phyloP scores from a whole-genome alignment of 257 asterid species.

The Forsythia viridissima region DNA sequence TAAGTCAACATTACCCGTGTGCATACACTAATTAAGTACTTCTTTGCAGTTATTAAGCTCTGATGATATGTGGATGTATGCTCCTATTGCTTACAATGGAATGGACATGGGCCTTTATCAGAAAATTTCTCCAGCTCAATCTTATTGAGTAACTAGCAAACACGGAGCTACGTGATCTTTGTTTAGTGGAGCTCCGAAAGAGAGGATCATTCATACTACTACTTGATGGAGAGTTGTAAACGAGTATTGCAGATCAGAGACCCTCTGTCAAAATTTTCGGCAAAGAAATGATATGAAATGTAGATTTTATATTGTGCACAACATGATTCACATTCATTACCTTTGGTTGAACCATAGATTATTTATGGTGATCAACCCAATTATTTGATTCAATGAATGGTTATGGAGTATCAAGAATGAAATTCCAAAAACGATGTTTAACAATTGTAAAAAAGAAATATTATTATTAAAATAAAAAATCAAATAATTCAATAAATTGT shows the following conservation, averaged over 20 bases:
- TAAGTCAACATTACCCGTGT: not conserved
- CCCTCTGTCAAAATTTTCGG: not conserved
- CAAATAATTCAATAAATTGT: no score
- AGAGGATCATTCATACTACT: not conserved
- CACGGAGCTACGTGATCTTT: not conserved
- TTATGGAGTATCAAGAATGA: no score
- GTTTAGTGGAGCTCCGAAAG: not conserved
- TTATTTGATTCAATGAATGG: no score
- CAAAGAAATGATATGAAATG: not conserved
- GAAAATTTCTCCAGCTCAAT: conserved; percentile 45
- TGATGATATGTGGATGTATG: conserved; percentile 93
- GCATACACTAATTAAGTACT: not conserved
- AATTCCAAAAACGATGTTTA: no score
- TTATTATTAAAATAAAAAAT: no score
- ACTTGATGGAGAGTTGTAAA: not conserved
- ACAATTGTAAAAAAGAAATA: no score
- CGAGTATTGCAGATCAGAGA: not conserved
- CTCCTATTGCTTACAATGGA: conserved; percentile 88
- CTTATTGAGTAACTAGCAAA: not conserved
- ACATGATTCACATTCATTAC: not conserved
- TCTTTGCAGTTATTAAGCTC: conserved; percentile 74
- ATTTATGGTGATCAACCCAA: no score
- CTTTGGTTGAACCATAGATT: no score
- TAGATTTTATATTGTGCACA: not conserved
- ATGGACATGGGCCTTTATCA: conserved; percentile 68